Conservation (phyloP, 2,329 filamentous ascomycete species). For the Verticillium alfalfae region DNA sequence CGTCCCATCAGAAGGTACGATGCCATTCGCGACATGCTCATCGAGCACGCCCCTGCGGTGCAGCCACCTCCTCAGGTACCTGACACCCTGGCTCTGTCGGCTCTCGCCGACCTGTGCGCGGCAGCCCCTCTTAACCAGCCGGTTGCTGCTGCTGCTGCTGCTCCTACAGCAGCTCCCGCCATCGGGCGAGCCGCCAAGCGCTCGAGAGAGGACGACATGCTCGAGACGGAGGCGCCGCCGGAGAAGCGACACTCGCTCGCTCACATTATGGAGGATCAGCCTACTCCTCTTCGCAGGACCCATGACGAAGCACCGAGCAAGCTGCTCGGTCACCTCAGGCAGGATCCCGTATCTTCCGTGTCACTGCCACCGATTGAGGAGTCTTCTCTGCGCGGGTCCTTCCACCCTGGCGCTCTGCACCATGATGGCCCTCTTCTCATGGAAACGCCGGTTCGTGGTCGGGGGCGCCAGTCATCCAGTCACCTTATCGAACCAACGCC, state of each 20-base stretch:
- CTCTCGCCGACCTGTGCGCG: conserved; percentile 4
- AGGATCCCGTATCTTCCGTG: neutral
- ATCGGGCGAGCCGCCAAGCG: neutral
- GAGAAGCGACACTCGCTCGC: neutral
- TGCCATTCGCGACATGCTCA: conserved; percentile 19
- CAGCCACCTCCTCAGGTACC: neutral
- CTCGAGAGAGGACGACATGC: neutral
- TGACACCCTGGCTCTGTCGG: conserved; percentile 4
- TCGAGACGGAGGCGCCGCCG: neutral
- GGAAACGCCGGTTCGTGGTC: neutral
- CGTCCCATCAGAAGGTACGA: conserved; percentile 16
- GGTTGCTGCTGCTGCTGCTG: neutral
- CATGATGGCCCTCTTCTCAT: neutral
- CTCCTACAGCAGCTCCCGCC: neutral
- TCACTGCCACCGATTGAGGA: neutral
- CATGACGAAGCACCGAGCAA: neutral
- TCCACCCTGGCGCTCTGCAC: neutral
- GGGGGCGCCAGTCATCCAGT: neutral
- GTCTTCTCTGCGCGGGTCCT: neutral
- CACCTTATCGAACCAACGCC: neutral
- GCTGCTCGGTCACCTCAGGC: neutral
- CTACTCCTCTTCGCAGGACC: neutral
- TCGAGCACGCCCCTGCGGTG: conserved; percentile 3
- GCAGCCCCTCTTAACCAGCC: neutral
- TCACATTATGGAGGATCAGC: neutral